Evolutionary conservation across 805 yeast species (phyloP), one percentile per base, ranked within the genome.

Genomic region (Candida hungchunana): DNA sequence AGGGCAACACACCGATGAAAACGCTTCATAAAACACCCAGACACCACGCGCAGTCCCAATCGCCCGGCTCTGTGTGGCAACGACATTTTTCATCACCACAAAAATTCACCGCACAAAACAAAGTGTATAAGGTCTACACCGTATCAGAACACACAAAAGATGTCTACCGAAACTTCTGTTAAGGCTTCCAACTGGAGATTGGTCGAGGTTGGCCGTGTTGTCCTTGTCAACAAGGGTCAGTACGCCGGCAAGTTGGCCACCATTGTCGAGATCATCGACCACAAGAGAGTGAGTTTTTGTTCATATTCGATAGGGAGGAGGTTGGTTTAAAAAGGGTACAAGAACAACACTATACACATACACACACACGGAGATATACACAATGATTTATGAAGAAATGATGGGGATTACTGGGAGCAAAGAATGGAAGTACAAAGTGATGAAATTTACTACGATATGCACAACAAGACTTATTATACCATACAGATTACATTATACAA

Each of bases 181-280:
- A 83, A 86, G 77, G 85, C 95, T 69, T 77, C 95, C 70, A 85
- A 85, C 90, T 93, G 97, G 97, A 87, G 96, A 85, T 80, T 79
- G 66, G 98, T 93, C 70, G 96, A 90, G 80, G 85, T 89, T 67
- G 98, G 98, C 71, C 96, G 99, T 78, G 85, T 93, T 67, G 96
- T 89, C 69, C 82, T 90, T 66, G 67, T 90, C 67, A 77, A 79
- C 82, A 77, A 82, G 71, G 85, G 86, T 63, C 65, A 69, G 50
- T 62, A 60, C 59, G 69, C 79, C 50, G 83, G 83, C 59, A 85
- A 87, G 73, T 80, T 93, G 66, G 99, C 97, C 63, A 75, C 95
- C 67, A 82, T 93, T 63, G 97, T 89, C 64, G 98, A 93, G 79
- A 86, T 93, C 76, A 85, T 93, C 66, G 97, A 93, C 80, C 96